Evolutionary conservation across 73 alveolate species (phyloP), one percentile per base, ranked within the genome.

Genomic region (Symbiodinium pilosum): DNA sequence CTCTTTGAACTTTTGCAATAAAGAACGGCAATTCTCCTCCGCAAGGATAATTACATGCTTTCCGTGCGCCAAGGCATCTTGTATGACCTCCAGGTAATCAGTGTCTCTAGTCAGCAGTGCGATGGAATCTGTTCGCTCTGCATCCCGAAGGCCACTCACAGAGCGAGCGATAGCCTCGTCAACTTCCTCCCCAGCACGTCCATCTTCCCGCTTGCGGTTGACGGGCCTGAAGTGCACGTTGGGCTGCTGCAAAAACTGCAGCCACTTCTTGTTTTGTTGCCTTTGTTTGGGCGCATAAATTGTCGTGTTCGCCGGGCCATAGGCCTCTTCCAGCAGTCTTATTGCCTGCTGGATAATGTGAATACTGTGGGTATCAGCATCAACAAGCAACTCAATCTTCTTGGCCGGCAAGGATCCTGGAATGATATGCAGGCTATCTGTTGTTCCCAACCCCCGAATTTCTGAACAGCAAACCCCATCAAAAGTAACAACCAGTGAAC

Each of bases 101-200:
- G 44, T n/a, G 40, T 85, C 93, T 26, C 52, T 36, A 32, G 93
- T 85, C 93, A 85, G 40, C 81, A 85, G 28, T 28, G 93, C 93
- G 47, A 85, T 6, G 77, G 30, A 0, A 43, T 43, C 18, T 20
- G n/a, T 51, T 20, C 30, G 38, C 36, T 41, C 16, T 3, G 24
- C 43, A 36, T 20, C 16, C 39, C 81, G 47, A 6, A 8, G 51
- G 36, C 47, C 8, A 34, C 39, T 21, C 77, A 47, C 64, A 21
- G 93, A 47, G 1, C 24, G 5, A 64, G 40, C 30, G 40, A 85
- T 85, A 24, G 75, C 93, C 21, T 44, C 93, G 40, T 85, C 93
- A 47, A 30, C 40, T 4, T 64, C 81, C 51, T 85, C 93, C 18
- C 93, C 64, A 6, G n/a, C 47, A 36, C 18, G 77, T 43, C 64